A percentile compares a stretch with the other conserved stretches of the same genome.
Conservation (phyloP, 2,329 filamentous ascomycete genomes). For the Fusarium sp. region DNA sequence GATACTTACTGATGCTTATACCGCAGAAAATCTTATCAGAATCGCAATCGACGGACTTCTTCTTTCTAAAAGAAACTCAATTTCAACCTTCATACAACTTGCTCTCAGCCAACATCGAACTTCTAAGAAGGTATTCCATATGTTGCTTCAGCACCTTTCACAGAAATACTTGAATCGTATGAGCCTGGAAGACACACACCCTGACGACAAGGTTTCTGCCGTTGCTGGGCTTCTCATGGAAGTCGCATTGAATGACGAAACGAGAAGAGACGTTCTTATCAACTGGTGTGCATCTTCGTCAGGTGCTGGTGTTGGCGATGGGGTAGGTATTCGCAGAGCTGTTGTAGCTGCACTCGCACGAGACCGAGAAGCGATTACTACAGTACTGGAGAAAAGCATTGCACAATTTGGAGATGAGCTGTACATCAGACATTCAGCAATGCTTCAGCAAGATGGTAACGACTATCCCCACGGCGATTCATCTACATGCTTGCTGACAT, state of each 20-base stretch:
- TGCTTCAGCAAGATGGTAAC: slow-evolving; percentile 89
- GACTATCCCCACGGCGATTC: too few relatives aligned
- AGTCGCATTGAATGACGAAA: slow-evolving; percentile 59
- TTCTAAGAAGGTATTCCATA: slow-evolving; percentile 42
- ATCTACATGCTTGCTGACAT: slow-evolving; percentile 34
- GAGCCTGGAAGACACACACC: slow-evolving; percentile 45
- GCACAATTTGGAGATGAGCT: slow-evolving; percentile 84
- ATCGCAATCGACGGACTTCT: slow-evolving; percentile 51
- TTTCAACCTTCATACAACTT: slow-evolving; percentile 44
- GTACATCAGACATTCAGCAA: slow-evolving; percentile 85
- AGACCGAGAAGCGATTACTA: slow-evolving; percentile 61
- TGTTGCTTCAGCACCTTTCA: slow-evolving; percentile 55
- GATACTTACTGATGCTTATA: not conserved
- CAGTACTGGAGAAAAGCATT: slow-evolving; percentile 74
- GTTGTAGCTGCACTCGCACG: slow-evolving; percentile 67
- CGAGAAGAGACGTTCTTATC: slow-evolving; percentile 64
- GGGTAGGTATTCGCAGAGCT: slow-evolving; percentile 73
- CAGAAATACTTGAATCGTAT: slow-evolving; percentile 55
- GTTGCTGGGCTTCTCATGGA: slow-evolving; percentile 66
- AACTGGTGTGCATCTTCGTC: slow-evolving; percentile 73
- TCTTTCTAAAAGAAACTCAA: slow-evolving; percentile 41
- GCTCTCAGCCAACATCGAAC: slow-evolving; percentile 44
- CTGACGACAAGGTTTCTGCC: slow-evolving; percentile 61
- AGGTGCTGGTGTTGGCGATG: slow-evolving; percentile 72
- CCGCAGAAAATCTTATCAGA: slow-evolving; percentile 55